Conservation (phyloP, 169 alveolate species). For the Eimeria necatrix region DNA sequence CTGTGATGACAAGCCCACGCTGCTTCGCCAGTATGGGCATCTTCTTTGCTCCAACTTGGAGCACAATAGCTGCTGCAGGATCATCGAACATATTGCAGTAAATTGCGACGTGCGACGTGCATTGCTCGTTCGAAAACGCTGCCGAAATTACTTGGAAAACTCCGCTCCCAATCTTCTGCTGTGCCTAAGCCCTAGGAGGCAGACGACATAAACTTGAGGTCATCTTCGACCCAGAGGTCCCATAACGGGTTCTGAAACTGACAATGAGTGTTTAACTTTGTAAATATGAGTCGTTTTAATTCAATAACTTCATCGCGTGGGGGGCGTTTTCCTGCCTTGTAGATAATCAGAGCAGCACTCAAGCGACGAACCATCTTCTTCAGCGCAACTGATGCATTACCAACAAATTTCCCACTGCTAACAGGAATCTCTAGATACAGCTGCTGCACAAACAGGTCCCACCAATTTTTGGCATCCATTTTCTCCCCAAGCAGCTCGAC, state of each 20-base stretch:
- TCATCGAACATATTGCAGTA: too few species aligned
- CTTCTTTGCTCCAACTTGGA: too few species aligned
- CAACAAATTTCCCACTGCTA: too few species aligned
- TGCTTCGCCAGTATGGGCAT: too few species aligned
- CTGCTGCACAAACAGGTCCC: not conserved
- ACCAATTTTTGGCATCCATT: not conserved
- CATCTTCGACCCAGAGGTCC: not conserved
- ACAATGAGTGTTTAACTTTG: not conserved
- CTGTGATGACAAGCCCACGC: too few species aligned
- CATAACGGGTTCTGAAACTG: not conserved
- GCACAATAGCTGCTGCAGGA: too few species aligned
- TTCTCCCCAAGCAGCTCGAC: constrained; percentile 18
- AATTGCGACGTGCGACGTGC: too few species aligned
- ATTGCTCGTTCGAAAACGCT: too few species aligned
- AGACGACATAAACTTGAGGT: not conserved
- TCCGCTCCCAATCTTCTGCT: too few species aligned
- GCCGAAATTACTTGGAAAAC: too few species aligned
- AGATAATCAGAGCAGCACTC: not conserved
- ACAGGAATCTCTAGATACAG: not conserved
- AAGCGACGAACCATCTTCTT: not conserved
- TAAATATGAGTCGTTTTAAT: not conserved
- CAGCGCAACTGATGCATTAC: too few species aligned
- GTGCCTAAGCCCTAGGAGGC: too few species aligned
- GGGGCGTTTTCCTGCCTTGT: not conserved
- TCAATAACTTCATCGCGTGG: not conserved